phyloP scores from a whole-genome alignment of 495 filamentous ascomycete genomes.

The Penicillium arizonense region DNA sequence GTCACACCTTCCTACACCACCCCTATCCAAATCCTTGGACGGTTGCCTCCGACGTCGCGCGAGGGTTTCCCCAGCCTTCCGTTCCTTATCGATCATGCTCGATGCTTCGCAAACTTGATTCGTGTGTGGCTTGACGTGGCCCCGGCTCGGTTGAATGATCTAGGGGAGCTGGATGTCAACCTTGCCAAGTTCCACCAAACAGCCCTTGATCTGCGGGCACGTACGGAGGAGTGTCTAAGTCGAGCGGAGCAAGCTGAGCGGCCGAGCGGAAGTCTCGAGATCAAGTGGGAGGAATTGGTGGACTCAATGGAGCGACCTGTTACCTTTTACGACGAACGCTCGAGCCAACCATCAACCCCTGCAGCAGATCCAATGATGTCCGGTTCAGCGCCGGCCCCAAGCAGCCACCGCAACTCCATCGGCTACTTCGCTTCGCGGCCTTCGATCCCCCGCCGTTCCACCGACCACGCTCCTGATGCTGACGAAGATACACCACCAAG shows the following conservation, averaged over 20 bases:
- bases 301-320: conserved; percentile 61
- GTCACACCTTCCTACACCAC: conserved; percentile 89
- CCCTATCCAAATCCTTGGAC: conserved; percentile 83
- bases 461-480: conserved; percentile 36
- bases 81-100: conserved; percentile 87
- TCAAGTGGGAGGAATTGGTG: conserved; percentile 72
- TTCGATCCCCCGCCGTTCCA: conserved; percentile 42
- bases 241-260: conserved; percentile 71
- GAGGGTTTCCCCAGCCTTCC: conserved; percentile 95
- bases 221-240: conserved; percentile 69
- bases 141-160: conserved; percentile 31
- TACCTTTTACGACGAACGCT: conserved; percentile 44
- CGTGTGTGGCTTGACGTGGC: conserved; percentile 77
- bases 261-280: conserved; percentile 55
- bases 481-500: conserved; percentile 51
- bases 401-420: conserved; percentile 43
- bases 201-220: conserved; percentile 67
- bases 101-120: conserved; percentile 85
- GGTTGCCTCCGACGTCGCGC: conserved; percentile 75
- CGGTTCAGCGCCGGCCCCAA: conserved; percentile 33
- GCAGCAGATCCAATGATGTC: conserved; percentile 37
- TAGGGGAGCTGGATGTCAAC: conserved; percentile 39
- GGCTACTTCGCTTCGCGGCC: conserved; percentile 43
- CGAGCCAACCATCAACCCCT: conserved; percentile 40
- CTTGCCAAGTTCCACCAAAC: conserved; percentile 68